Base-by-base conservation (phyloP, 192 early-diverging fungal genomes). In the Coemansia interrupta region DNA sequence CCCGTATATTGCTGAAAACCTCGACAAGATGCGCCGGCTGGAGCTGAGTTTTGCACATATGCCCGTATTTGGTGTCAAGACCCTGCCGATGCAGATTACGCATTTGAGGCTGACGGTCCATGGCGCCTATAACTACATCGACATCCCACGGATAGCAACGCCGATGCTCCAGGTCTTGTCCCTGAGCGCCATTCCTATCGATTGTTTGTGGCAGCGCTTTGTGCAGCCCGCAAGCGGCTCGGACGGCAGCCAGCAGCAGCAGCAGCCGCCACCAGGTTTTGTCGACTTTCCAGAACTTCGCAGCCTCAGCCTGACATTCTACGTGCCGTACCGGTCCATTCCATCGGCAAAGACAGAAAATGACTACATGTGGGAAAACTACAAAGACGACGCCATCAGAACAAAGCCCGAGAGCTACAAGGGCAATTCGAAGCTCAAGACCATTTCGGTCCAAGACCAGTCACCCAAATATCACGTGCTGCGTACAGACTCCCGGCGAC, bases 131-230 rank as follows among this genome's bases (percentile, higher is more conserved):
- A 66, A 68, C 28, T 64, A 61, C 10, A 26, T 76, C 12, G 63
- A 76, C 12, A 66, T 76, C 19, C 73, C 73, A 17, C 63, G 64
- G 8, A 66, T 76, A 11, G 42, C 58, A 11, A 56, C 73, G 5
- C 60, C 63, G 13, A 50, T 51, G 20, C 63, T 76, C 10, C 38
- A 52, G 19, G 59, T 68, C 22, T 45, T 76, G 43, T 66, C 54
- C 26, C 45, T 76, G 17, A 59, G 56, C 55, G 46, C 55, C 6
- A 64, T 76, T 6, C 67, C 68, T 17, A 49, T 76, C 17, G 58
- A 56, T 56, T 66, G 64, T 11, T 40, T 70, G 55, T 76, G 73
- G 73, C 67, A 76, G 48, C 60, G 60, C 20, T 76, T 76, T 26
- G 57, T 58, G 17, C 13, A 46, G 14, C 2, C 47, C 4, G 26